Percentiles rank a stretch among this genome's conserved stretches.
These are phyloP conservation scores for Debaryomyces subglobosus DNA, from an alignment of 1,139 yeast species.

Conservation along the genomic window DNA sequence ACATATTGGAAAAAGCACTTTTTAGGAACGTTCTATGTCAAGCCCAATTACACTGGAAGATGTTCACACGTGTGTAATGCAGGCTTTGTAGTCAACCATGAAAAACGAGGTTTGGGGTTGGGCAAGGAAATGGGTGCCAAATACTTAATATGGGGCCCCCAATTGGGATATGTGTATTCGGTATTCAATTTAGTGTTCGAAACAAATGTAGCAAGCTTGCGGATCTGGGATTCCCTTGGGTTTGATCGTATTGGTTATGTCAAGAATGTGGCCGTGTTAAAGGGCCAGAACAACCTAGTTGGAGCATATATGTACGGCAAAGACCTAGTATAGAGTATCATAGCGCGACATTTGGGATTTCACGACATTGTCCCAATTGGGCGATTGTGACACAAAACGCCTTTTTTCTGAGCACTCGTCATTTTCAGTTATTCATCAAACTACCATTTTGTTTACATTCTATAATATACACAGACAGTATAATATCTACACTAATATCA, in stretches of 20 bases:
- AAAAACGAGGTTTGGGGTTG: slow-evolving; percentile 58
- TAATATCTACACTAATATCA: slow-evolving; percentile 19
- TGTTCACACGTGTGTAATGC: slow-evolving; percentile 82
- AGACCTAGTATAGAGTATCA: slow-evolving; percentile 32
- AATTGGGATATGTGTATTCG: slow-evolving; percentile 71
- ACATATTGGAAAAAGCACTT: slow-evolving; percentile 44
- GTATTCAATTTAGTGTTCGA: slow-evolving; percentile 84
- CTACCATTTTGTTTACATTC: slow-evolving; percentile 22
- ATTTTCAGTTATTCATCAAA: not conserved
- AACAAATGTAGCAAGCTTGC: slow-evolving; percentile 66
- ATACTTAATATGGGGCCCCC: slow-evolving; percentile 68
- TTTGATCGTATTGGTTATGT: slow-evolving; percentile 73
- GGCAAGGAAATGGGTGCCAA: slow-evolving; percentile 65
- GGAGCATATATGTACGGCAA: slow-evolving; percentile 73
- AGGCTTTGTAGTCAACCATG: slow-evolving; percentile 67
- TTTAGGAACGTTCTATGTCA: slow-evolving; percentile 72
- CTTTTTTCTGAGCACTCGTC: not conserved
- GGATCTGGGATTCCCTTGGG: slow-evolving; percentile 76
- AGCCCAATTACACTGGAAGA: slow-evolving; percentile 78
- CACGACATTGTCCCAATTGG: not conserved
- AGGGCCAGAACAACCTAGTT: slow-evolving; percentile 60
- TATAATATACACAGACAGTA: slow-evolving; percentile 28
- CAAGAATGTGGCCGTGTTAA: slow-evolving; percentile 65
- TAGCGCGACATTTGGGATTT: not conserved
- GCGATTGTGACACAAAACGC: not conserved